Evolutionary conservation across 306 rosid species (phyloP), one percentile per base, ranked within the genome.

Genomic region (Trichosanthes truncata): DNA sequence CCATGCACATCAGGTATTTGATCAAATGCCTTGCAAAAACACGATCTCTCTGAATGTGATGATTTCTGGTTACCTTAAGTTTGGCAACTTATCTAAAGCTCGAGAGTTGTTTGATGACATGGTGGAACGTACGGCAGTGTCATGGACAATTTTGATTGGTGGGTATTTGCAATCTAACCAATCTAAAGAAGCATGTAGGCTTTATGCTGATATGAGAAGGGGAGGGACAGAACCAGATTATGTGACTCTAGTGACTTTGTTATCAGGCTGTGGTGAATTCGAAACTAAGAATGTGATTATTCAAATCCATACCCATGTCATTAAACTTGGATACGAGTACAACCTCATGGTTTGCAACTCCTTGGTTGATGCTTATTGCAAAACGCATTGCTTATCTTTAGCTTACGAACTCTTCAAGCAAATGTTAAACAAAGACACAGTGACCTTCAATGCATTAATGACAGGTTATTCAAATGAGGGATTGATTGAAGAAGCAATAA

Each of bases 101-200:
- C 84, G 87, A 76, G 85, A 78, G 81, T 59, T 95, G 83, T 89
- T 95, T 82, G 96, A 92, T 61, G 9, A 38, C 82, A 87, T 87
- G 97, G 20, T 57, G 71, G 87, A 91, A 46, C 93, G 92, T 41
- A 85, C 88, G 10, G 89, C 83, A 20, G 97, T 95, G 25, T 82
- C 97, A 0, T 95, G 98, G 98, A 95, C 98, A 11, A 91, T 92
- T 81, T 77, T 95, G 55, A 92, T 95, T 1, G 92, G 92, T 33
- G 92, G 89, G 4, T 92, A 89, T 83, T 84, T 92, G 9, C 83
- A 85, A 52, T 81, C 82, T 61, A 86, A 83, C 36, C 80, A 53
- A 67, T 87, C 88, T 33, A 78, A 59, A 0, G 93, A 89, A 80
- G 97, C 97, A 5, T 86, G 88, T 52, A 51, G 83, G 48, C 97